phyloP scores from a whole-genome alignment of 768 basidiomycete genomes.

The Calvatia gigantea region DNA sequence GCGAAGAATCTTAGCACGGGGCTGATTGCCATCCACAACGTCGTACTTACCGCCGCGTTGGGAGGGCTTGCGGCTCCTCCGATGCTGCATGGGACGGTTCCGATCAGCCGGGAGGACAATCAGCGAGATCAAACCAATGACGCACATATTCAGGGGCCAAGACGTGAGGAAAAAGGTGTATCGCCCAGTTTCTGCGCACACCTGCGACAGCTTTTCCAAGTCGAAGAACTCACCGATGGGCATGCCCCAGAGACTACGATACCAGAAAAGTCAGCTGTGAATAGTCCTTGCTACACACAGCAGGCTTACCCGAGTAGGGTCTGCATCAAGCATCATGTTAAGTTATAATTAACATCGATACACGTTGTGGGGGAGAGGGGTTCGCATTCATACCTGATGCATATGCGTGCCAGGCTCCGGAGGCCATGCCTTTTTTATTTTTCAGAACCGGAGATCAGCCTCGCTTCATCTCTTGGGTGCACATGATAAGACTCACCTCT shows the following conservation, averaged over 20 bases:
- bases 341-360: neutral
- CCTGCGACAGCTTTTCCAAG: slow-evolving; percentile 55
- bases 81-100: slow-evolving; percentile 34
- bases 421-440: slow-evolving; percentile 43
- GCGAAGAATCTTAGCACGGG: neutral
- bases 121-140: slow-evolving; percentile 9
- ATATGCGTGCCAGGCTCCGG: slow-evolving; percentile 40
- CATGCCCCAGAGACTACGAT: slow-evolving; percentile 63
- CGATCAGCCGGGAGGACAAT: neutral
- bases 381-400: slow-evolving; percentile 47
- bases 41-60: slow-evolving; percentile 58
- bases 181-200: slow-evolving; percentile 52
- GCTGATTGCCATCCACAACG: neutral
- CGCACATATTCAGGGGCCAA: slow-evolving; percentile 72
- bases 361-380: neutral
- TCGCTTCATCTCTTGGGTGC: neutral
- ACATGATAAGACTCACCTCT: slow-evolving; percentile 38
- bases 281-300: neutral
- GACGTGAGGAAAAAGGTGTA: slow-evolving; percentile 78
- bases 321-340: slow-evolving; percentile 25
- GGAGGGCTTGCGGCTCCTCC: slow-evolving; percentile 70
- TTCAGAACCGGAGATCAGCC: neutral
- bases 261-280: neutral
- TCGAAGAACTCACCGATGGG: slow-evolving; percentile 79
- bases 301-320: slow-evolving; percentile 54